Percentiles rank a stretch among this genome's conserved stretches.
Evolutionary conservation across 2,329 filamentous ascomycete species (phyloP).

Genomic region (Fusarium proliferatum): DNA sequence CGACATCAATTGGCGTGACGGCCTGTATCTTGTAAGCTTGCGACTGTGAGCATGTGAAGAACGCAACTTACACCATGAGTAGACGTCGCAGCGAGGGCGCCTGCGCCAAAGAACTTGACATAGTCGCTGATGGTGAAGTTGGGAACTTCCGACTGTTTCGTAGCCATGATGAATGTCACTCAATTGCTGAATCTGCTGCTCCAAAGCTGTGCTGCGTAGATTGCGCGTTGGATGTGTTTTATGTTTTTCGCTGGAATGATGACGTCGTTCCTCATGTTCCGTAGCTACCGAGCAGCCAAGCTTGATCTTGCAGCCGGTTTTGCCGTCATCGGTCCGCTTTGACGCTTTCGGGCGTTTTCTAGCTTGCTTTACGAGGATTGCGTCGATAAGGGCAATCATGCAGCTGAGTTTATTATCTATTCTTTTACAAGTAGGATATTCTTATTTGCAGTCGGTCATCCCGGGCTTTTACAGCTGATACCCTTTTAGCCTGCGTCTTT

Average conservation of each 20-base stretch:
- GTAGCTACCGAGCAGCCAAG: slow-evolving; percentile 25
- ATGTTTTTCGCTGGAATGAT: slow-evolving; percentile 25
- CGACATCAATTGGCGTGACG: slow-evolving; percentile 71
- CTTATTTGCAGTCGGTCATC: not conserved
- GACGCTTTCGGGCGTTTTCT: slow-evolving; percentile 16
- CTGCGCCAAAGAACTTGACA: slow-evolving; percentile 64
- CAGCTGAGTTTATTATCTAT: not conserved
- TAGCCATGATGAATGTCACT: slow-evolving; percentile 32
- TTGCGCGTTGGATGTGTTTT: slow-evolving; percentile 24
- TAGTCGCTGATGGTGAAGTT: slow-evolving; percentile 58
- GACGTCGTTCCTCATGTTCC: slow-evolving; percentile 23
- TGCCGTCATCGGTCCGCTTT: slow-evolving; percentile 34
- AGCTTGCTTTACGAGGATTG: not conserved
- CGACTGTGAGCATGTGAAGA: not conserved
- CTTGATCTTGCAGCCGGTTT: slow-evolving; percentile 13
- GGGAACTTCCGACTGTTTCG: slow-evolving; percentile 49
- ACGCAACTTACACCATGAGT: slow-evolving; percentile 60
- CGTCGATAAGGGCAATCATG: not conserved
- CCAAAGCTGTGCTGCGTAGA: not conserved
- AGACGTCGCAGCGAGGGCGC: slow-evolving; percentile 62
- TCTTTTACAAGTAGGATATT: not conserved
- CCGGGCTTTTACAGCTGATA: not conserved
- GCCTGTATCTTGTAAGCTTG: slow-evolving; percentile 51
- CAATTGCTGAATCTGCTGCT: slow-evolving; percentile 2
- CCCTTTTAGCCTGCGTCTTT: not conserved